Evolutionary conservation across 2,329 filamentous ascomycete genomes (phyloP).

Genomic region (Cladorrhinum sp.): DNA sequence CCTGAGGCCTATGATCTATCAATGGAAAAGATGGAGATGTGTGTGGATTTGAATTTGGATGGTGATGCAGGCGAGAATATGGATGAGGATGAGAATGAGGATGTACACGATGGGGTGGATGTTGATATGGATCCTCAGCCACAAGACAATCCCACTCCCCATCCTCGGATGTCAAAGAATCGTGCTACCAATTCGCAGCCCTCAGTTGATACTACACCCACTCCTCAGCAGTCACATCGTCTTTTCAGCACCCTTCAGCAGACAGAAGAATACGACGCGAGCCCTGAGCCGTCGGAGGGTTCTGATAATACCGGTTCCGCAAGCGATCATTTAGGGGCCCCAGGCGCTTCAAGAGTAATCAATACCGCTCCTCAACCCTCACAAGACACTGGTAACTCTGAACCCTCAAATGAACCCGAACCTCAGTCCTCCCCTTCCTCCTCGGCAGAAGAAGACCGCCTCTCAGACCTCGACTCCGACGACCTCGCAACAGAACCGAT

Average conservation of each 20-base stretch:
- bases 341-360: neutral
- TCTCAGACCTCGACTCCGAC: conserved; percentile 13
- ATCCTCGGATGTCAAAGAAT: neutral
- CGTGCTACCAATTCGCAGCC: too few relatives aligned
- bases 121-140: neutral
- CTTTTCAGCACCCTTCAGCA: neutral
- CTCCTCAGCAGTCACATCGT: neutral
- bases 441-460: conserved; percentile 5
- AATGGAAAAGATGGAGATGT: neutral
- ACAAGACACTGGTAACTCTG: too few relatives aligned
- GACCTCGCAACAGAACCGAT: conserved; percentile 14
- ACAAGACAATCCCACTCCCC: too few relatives aligned
- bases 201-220: neutral
- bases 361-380: neutral
- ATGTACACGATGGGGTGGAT: too few relatives aligned
- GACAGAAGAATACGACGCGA: neutral
- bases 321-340: neutral
- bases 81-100: too few relatives aligned
- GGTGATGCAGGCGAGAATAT: neutral
- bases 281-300: neutral
- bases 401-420: too few relatives aligned
- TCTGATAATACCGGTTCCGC: neutral
- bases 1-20: neutral
- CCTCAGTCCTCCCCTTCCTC: neutral
- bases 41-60: neutral